Percentiles rank a stretch among this genome's conserved stretches.
phyloP scores from a whole-genome alignment of 2,329 filamentous ascomycete genomes.

The Seiridium cupressi region DNA sequence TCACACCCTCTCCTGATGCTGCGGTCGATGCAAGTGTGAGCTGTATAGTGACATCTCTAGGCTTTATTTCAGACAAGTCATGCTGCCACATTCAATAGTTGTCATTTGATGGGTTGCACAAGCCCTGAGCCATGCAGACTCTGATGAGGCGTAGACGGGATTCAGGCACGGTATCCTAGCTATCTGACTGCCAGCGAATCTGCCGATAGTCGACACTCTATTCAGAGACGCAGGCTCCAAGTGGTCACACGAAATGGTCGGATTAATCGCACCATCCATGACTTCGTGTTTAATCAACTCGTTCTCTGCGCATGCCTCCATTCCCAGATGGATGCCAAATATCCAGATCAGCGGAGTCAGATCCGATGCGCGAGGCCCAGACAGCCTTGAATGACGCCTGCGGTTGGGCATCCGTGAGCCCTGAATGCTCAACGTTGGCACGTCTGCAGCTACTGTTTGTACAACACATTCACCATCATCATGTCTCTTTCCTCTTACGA shows the following conservation, averaged over 20 bases:
- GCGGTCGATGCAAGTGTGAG: slow-evolving; percentile 16
- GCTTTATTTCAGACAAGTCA: slow-evolving; percentile 22
- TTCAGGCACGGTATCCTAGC: not conserved
- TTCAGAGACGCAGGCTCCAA: not conserved
- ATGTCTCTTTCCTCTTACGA: slow-evolving; percentile 14
- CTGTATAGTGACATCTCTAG: slow-evolving; percentile 6
- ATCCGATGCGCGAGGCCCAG: too few relatives aligned
- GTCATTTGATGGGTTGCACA: not conserved
- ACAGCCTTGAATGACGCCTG: too few relatives aligned
- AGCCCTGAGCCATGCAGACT: not conserved
- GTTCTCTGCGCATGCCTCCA: not conserved
- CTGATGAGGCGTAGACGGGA: not conserved
- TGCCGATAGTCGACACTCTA: not conserved
- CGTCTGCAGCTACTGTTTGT: slow-evolving; percentile 29
- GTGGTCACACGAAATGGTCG: too few relatives aligned
- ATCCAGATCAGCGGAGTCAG: too few relatives aligned
- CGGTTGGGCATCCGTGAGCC: slow-evolving; percentile 34
- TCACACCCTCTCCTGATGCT: slow-evolving; percentile 15
- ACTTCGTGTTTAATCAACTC: not conserved
- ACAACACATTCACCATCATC: slow-evolving; percentile 45
- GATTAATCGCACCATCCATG: not conserved
- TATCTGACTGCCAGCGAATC: not conserved
- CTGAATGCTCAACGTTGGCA: slow-evolving; percentile 37
- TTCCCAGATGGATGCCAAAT: not conserved
- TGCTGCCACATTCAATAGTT: not conserved